Percentiles rank a stretch among this genome's conserved stretches.
Conservation (phyloP, 129 eudicot species). For the Flaveria trinervia region DNA sequence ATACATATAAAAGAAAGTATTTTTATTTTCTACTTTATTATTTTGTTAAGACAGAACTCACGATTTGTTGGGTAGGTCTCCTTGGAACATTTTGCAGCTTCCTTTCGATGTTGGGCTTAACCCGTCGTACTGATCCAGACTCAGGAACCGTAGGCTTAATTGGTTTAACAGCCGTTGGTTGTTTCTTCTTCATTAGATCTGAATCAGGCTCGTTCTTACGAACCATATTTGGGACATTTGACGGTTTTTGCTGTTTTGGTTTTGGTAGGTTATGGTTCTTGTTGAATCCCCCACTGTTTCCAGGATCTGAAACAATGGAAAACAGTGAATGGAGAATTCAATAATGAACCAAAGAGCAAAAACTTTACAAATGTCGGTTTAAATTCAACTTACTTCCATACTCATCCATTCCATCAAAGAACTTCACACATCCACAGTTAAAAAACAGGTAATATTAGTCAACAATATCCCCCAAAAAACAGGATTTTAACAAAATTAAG, state of each 20-base stretch:
- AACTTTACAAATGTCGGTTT: constrained; percentile 30
- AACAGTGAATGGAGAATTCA: constrained; percentile 46
- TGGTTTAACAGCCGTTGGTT: constrained; percentile 45
- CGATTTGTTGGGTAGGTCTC: constrained; percentile 50
- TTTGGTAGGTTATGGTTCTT: constrained; percentile 52
- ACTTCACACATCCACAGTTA: constrained; percentile 36
- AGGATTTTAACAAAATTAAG: not conserved
- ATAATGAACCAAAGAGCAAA: constrained; percentile 49
- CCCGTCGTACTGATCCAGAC: constrained; percentile 54
- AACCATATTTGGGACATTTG: constrained; percentile 28
- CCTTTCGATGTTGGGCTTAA: constrained; percentile 40
- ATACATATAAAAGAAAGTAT: not conserved
- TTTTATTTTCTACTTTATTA: not conserved
- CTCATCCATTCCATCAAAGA: constrained; percentile 94
- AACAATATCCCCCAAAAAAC: constrained; percentile 22
- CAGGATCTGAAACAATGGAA: constrained; percentile 71
- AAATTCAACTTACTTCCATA: constrained; percentile 77
- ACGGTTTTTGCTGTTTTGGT: constrained; percentile 35
- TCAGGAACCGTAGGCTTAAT: constrained; percentile 45
- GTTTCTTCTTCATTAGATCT: constrained; percentile 40
- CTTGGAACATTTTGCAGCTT: constrained; percentile 35
- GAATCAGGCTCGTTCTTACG: constrained; percentile 24
- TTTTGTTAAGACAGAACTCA: constrained; percentile 30
- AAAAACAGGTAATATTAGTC: constrained; percentile 22
- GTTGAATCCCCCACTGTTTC: constrained; percentile 65